phyloP scores from a whole-genome alignment of 1,139 yeast genomes.

The Magnusiomyces starmeri region DNA sequence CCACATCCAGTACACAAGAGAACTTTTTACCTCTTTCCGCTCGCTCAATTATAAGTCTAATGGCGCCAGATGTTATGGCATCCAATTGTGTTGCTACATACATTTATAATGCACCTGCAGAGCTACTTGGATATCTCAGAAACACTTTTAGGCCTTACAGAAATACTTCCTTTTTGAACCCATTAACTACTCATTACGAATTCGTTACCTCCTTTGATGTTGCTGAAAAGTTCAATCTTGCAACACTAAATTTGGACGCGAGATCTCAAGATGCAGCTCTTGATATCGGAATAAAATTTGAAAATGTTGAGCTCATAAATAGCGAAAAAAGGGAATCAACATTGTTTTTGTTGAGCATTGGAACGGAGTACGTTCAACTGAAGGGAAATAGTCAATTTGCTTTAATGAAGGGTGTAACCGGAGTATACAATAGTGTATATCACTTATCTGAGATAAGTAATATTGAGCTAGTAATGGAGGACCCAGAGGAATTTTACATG shows the following conservation, averaged over 20 bases:
- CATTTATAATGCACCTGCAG: conserved; percentile 55
- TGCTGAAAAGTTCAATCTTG: conserved; percentile 20
- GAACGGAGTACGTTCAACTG: conserved; percentile 61
- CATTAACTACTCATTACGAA: conserved; percentile 21
- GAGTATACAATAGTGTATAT: conserved; percentile 24
- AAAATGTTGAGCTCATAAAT: conserved; percentile 15
- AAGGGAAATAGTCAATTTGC: conserved; percentile 45
- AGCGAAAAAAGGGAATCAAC: conserved; percentile 7
- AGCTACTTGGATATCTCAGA: conserved; percentile 35
- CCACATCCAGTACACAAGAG: conserved; percentile 49
- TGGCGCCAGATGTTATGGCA: conserved; percentile 44
- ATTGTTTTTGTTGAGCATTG: conserved; percentile 53
- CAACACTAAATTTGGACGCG: conserved; percentile 22
- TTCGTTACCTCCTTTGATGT: conserved; percentile 25
- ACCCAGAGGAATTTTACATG: conserved; percentile 52
- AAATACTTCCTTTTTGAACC: conserved; percentile 23
- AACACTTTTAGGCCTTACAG: conserved; percentile 20
- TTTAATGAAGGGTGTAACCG: conserved; percentile 32
- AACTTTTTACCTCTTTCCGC: conserved; percentile 31
- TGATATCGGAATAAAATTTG: conserved; percentile 23
- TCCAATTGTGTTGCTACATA: conserved; percentile 50
- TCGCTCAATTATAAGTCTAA: conserved; percentile 17
- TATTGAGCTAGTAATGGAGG: conserved; percentile 43
- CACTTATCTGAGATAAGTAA: conserved; percentile 39
- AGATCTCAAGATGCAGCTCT: conserved; percentile 21